Evolutionary conservation across 1,284 basidiomycete species (phyloP).

Genomic region (Trichosporon sp.): DNA sequence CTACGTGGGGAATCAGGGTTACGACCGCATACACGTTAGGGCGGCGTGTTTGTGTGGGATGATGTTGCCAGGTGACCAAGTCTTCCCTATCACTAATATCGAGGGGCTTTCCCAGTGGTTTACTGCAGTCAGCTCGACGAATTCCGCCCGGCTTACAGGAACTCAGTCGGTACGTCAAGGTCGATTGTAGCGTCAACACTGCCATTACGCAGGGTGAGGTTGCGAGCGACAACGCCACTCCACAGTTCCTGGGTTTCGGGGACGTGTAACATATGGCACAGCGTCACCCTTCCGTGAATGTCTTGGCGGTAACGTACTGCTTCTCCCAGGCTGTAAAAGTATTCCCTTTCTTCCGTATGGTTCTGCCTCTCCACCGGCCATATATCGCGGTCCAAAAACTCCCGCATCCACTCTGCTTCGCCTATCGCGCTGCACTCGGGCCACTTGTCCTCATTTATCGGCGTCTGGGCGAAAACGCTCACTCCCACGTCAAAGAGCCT

Average conservation of each 20-base stretch:
- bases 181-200: not conserved
- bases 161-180: not conserved
- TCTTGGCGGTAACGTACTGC: too few relatives aligned
- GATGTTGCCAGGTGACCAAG: too few relatives aligned
- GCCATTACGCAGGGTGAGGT: not conserved
- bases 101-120: not conserved
- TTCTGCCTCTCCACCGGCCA: too few relatives aligned
- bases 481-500: not conserved
- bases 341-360: too few relatives aligned
- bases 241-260: not conserved
- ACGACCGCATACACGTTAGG: not conserved
- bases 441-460: not conserved
- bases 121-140: not conserved
- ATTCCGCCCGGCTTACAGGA: not conserved
- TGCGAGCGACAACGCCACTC: not conserved
- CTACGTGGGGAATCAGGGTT: not conserved
- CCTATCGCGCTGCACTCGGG: not conserved
- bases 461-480: not conserved
- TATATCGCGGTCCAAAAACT: too few relatives aligned
- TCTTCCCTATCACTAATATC: too few relatives aligned
- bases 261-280: not conserved
- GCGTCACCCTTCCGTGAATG: too few relatives aligned
- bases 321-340: too few relatives aligned
- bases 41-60: not conserved
- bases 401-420: not conserved